Evolutionary conservation across 1,139 yeast genomes (phyloP).

Genomic region (Debaryomyces fabryi): DNA sequence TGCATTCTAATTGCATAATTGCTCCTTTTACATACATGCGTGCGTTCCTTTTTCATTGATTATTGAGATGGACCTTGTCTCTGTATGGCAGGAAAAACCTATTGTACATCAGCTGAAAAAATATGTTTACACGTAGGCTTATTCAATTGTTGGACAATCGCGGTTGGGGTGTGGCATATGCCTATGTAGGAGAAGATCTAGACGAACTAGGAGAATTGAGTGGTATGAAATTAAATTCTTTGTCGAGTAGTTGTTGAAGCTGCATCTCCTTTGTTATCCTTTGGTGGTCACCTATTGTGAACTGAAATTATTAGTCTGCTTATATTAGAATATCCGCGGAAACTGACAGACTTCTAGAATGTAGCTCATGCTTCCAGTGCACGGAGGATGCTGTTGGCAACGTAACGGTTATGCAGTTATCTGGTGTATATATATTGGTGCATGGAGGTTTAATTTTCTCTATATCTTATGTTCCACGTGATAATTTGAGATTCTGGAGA

Average conservation of each 20-base stretch:
- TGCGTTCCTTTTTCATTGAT: not conserved
- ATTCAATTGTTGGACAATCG: not conserved
- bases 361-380: not conserved
- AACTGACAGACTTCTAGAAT: not conserved
- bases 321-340: not conserved
- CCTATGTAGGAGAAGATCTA: not conserved
- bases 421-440: not conserved
- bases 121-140: not conserved
- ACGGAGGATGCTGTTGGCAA: not conserved
- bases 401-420: not conserved
- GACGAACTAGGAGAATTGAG: not conserved
- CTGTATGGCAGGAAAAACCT: not conserved
- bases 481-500: not conserved
- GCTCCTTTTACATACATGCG: not conserved
- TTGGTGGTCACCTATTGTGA: not conserved
- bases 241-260: not conserved
- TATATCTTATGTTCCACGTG: not conserved
- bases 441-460: not conserved
- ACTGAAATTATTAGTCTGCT: not conserved
- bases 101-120: not conserved
- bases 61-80: too few relatives aligned
- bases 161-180: not conserved
- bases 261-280: not conserved
- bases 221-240: not conserved
- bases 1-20: not conserved